phyloP scores from a whole-genome alignment of 306 rosid genomes.

The Coriaria nepalensis region DNA sequence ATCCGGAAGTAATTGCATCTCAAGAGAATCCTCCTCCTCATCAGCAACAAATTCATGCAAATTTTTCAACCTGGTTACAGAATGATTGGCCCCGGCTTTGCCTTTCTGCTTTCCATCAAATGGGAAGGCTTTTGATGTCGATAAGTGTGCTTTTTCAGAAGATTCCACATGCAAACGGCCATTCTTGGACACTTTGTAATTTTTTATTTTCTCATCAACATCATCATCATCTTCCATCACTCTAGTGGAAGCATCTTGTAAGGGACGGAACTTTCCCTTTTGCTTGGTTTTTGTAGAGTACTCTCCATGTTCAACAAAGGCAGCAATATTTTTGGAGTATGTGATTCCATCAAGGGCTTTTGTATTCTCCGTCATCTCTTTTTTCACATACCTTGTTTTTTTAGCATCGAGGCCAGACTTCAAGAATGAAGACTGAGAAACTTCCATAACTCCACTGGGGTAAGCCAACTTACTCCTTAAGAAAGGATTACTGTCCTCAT shows the following conservation, averaged over 20 bases:
- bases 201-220: slow-evolving; percentile 32
- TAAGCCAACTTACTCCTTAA: slow-evolving; percentile 64
- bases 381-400: slow-evolving; percentile 40
- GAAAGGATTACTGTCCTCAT: slow-evolving; percentile 63
- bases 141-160: slow-evolving; percentile 30
- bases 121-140: slow-evolving; percentile 27
- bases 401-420: slow-evolving; percentile 47
- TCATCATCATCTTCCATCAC: slow-evolving; percentile 42
- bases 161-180: slow-evolving; percentile 37
- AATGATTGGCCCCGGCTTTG: slow-evolving; percentile 27
- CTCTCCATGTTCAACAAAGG: slow-evolving; percentile 42
- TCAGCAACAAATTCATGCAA: slow-evolving; percentile 34
- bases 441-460: slow-evolving; percentile 38
- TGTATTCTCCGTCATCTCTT: slow-evolving; percentile 30
- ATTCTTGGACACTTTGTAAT: slow-evolving; percentile 35
- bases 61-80: slow-evolving; percentile 26
- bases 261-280: slow-evolving; percentile 49
- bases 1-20: slow-evolving; percentile 29
- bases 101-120: slow-evolving; percentile 47
- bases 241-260: slow-evolving; percentile 29
- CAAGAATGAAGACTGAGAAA: slow-evolving; percentile 35
- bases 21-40: slow-evolving; percentile 43
- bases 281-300: slow-evolving; percentile 48
- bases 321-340: slow-evolving; percentile 32
- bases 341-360: slow-evolving; percentile 23